A percentile compares a stretch with the other conserved stretches of the same genome.
phyloP scores from a whole-genome alignment of 768 basidiomycete species.

The Hericium erinaceus region DNA sequence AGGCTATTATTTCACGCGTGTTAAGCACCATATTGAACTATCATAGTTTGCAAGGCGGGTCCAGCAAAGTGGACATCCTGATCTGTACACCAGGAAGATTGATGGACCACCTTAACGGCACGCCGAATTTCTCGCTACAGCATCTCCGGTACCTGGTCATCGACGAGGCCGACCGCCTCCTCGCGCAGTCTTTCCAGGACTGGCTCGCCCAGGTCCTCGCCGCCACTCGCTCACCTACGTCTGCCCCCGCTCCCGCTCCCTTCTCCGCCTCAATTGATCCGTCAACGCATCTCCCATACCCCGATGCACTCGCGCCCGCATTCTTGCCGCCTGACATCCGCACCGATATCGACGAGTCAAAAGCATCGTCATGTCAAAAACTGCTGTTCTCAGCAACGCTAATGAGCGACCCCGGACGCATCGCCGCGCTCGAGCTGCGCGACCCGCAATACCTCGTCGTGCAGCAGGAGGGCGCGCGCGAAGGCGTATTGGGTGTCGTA shows the following conservation, averaged over 20 bases:
- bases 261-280: background rate
- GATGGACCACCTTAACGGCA: constrained; percentile 87
- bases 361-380: constrained; percentile 76
- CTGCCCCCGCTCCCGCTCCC: constrained; percentile 1
- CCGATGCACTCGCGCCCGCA: constrained; percentile 57
- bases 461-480: constrained; percentile 31
- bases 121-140: constrained; percentile 85
- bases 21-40: background rate
- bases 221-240: constrained; percentile 43
- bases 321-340: constrained; percentile 37
- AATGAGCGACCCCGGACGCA: constrained; percentile 88
- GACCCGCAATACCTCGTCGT: constrained; percentile 87
- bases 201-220: constrained; percentile 81
- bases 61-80: constrained; percentile 86
- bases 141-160: constrained; percentile 95
- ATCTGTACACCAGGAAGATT: constrained; percentile 94
- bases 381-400: constrained; percentile 94
- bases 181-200: constrained; percentile 93
- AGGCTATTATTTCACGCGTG: constrained; percentile 11
- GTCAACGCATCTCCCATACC: constrained; percentile 15
- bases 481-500: constrained; percentile 40
- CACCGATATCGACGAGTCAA: constrained; percentile 48
- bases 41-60: constrained; percentile 67
- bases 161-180: constrained; percentile 94
- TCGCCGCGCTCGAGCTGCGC: constrained; percentile 69